Base-by-base conservation (phyloP, 1,139 yeast genomes). In the Geotrichum restrictum region DNA sequence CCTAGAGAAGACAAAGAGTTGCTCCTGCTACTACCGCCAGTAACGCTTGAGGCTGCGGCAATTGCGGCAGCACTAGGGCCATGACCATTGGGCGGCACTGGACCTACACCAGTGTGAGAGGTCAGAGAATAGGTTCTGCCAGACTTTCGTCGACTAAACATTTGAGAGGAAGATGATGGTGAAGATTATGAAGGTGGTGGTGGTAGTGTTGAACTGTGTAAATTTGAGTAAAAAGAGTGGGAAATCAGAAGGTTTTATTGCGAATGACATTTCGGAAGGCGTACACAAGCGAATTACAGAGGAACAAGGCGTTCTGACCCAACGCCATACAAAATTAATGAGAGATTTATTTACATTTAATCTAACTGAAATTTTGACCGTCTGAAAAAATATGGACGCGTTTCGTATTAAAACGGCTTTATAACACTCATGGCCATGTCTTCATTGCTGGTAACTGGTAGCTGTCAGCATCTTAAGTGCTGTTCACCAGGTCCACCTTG, bases 21-120 rank as follows among this genome's bases (percentile, higher is more conserved):
- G 32, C 55, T 40, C 11, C 61, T 52, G 8, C 56, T 49, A 24
- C 33, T 22, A 19, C 56, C 56, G 8, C 59, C 77, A 21, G 72
- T 66, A 11, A 21, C 22, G 41, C 41, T 37, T n/a, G 72, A 64
- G 4, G 77, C 78, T 39, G 79, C 79, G 11, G 78, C 78, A n/a
- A 75, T 52, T 2, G 79, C 78, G 6, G 65, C 63, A 18, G 67
- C 62, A 48, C 56, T 58, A 37, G 63, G 65, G n/a, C 52, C 45
- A 24, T 48, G 59, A 32, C 63, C 50, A 49, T 61, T 60, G 14
- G 65, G 64, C 19, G 56, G 55, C 31, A 64, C 64, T 24, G 57
- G 57, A 16, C 62, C 64, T 3, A 63, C 66, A 10, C 65, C 65
- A 13, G 67, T 60, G 56, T 70, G 71, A n/a, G 74, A 59, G n/a